Evolutionary conservation across 176 grass and related monocot genomes (phyloP).

Genomic region (Thalia dealbata): DNA sequence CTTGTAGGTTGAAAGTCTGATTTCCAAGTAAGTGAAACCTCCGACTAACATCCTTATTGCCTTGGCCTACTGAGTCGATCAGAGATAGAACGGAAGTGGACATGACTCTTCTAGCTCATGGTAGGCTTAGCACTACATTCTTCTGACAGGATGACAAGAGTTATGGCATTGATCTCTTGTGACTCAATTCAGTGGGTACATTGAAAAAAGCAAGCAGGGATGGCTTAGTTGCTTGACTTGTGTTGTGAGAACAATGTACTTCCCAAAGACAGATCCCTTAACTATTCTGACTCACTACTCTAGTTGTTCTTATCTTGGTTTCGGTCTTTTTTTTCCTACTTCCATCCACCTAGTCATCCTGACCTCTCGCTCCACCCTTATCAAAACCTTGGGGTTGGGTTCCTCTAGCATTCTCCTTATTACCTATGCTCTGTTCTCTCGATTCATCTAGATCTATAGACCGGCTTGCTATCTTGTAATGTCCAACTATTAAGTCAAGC

Average conservation of each 20-base stretch:
- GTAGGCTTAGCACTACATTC: neutral
- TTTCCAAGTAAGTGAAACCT: too few species aligned
- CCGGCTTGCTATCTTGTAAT: neutral
- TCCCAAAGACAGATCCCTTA: neutral
- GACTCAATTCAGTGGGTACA: neutral
- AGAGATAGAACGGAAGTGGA: neutral
- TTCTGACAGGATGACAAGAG: neutral
- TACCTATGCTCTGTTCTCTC: neutral
- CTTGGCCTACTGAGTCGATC: neutral
- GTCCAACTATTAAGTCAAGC: neutral
- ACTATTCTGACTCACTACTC: neutral
- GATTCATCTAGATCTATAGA: neutral
- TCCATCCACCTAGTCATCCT: neutral
- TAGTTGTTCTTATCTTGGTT: neutral
- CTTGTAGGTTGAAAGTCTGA: neutral
- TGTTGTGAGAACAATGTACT: constrained; percentile 1
- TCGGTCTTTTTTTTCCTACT: neutral
- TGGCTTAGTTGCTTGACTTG: neutral
- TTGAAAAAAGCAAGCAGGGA: neutral
- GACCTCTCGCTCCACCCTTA: neutral
- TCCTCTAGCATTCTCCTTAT: neutral
- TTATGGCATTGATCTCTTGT: constrained; percentile 4
- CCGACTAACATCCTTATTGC: too few species aligned
- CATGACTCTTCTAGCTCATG: constrained; percentile 1
- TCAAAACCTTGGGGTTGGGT: neutral